phyloP scores from a whole-genome alignment of 306 rosid species.

The Pyrus betulifolia region DNA sequence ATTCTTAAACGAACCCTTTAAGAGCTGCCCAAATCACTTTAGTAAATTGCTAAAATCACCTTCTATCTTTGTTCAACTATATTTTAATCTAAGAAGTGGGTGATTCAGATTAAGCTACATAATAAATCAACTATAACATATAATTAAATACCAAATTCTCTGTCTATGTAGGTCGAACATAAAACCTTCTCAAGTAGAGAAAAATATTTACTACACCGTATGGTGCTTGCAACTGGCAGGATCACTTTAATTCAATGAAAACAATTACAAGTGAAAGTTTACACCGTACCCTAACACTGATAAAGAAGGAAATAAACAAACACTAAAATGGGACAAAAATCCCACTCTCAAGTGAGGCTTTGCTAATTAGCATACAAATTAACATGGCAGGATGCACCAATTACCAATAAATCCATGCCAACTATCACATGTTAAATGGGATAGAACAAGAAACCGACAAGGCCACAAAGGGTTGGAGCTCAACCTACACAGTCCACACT shows the following conservation, averaged over 20 bases:
- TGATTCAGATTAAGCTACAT: too few relatives aligned
- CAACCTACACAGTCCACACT: background rate
- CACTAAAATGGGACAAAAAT: background rate
- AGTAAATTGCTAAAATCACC: too few relatives aligned
- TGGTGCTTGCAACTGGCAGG: background rate
- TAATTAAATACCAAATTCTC: background rate
- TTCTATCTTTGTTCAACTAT: too few relatives aligned
- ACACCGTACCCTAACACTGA: background rate
- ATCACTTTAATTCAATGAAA: background rate
- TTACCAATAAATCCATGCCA: background rate
- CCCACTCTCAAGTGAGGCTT: background rate
- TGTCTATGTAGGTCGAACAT: background rate
- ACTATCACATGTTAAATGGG: background rate
- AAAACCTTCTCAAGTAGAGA: background rate
- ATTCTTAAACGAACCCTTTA: too few relatives aligned
- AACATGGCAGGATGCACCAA: background rate
- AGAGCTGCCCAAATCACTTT: too few relatives aligned
- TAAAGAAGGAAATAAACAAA: background rate
- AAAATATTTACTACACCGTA: background rate
- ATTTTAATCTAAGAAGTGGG: too few relatives aligned
- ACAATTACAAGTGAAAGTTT: background rate
- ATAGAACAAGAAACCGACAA: background rate
- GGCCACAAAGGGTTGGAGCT: background rate
- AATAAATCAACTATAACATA: too few relatives aligned
- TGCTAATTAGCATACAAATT: background rate